Conservation (phyloP, 78 protist genomes). For the Polysphondylium violaceum region DNA sequence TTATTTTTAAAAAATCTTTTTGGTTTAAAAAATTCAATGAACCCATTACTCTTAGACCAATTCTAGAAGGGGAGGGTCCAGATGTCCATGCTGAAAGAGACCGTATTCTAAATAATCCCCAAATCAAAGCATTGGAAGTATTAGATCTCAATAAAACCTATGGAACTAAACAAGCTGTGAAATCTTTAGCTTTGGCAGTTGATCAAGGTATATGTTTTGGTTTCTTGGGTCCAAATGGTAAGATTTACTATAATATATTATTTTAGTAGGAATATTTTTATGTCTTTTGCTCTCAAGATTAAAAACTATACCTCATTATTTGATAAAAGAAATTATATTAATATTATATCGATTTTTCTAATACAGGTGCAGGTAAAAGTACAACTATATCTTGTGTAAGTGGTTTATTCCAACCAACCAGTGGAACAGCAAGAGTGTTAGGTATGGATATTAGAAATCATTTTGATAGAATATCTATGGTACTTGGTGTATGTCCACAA, state of each 20-base stretch:
- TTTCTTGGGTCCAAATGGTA: conserved; percentile 94
- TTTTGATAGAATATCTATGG: conserved; percentile 47
- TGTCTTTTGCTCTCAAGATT: too few relatives aligned
- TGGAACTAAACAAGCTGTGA: conserved; percentile 57
- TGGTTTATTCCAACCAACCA: conserved; percentile 75
- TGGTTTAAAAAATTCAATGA: too few relatives aligned
- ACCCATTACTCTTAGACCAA: neutral
- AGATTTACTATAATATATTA: too few relatives aligned
- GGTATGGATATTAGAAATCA: conserved; percentile 62
- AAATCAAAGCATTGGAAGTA: neutral
- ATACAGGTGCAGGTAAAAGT: conserved; percentile 96
- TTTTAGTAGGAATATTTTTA: too few relatives aligned
- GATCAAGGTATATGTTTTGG: conserved; percentile 89
- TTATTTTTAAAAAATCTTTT: conserved; percentile 31
- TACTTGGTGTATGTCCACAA: conserved; percentile 96
- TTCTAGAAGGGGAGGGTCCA: neutral
- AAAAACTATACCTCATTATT: too few relatives aligned
- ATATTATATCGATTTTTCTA: too few relatives aligned
- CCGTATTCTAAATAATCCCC: neutral
- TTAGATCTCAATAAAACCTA: conserved; percentile 9
- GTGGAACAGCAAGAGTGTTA: conserved; percentile 83
- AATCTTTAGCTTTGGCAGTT: conserved; percentile 68
- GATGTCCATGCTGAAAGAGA: conserved; percentile 29
- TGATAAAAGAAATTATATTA: too few relatives aligned
- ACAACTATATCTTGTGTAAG: conserved; percentile 86